Base-by-base conservation (phyloP, 2,329 filamentous ascomycete genomes). In the Nectriaceae sp. region DNA sequence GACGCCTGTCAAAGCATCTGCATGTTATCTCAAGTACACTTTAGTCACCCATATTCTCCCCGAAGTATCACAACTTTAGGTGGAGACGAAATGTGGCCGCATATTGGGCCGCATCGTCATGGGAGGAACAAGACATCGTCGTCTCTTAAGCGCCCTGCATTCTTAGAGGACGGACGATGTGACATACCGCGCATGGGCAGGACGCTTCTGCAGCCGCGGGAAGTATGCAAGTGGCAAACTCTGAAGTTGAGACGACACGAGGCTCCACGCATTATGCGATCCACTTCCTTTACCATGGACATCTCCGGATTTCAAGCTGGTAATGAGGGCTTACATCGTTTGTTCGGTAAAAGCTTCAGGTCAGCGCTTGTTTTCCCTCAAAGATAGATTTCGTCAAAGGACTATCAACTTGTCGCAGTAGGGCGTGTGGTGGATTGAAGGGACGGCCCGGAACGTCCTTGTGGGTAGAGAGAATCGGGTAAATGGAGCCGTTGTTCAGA, bases 131-230 rank as follows among this genome's bases (percentile, higher is more conserved):
- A 15, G 33, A n/a, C 40, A 37, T 37, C 10, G 35, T 31, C 35
- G 22, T 35, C 38, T 29, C 24, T 18, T 47, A 46, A 42, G 33
- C 39, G 20, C 43, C 48, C 21, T 47, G 21, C 15, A 35, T n/a
- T 11, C 8, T 37, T 18, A 50, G 26, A 49, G 35, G 18, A 44
- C 39, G 22, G 20, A 40, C 21, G 21, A 35, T 46, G 43, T 51
- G 45, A 53, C 36, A 43, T 42, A 48, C 33, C 35, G 21, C 21
- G 36, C 41, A 11, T 21, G 24, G 20, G 38, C 22, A 52, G 37
- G 24, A 21, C 40, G 43, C 19, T n/a, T 35, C 22, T 26, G 26
- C 29, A 33, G 46, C 33, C 33, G 33, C 33, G n/a, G 24, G 24
- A 13, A n/a, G n/a, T n/a, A n/a, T n/a, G n/a, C n/a, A n/a, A n/a